Percentiles rank a stretch among this genome's conserved stretches.
Conservation (phyloP, 352 stramenopile species). For the Globisporangium iwayamae region DNA sequence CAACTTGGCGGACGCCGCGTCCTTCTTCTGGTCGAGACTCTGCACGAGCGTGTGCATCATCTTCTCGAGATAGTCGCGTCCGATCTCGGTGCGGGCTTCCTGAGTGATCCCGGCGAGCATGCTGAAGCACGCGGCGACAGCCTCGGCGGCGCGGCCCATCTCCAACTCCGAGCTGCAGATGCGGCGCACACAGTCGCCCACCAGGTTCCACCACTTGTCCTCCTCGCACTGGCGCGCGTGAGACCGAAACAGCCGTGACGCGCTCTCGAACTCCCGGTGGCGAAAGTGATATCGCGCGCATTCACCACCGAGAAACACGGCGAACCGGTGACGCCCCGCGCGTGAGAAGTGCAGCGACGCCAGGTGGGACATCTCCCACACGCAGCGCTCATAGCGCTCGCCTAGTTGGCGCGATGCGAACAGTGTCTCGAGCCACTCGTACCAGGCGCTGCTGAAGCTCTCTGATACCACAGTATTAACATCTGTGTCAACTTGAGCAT, state of each 20-base stretch:
- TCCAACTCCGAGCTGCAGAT: conserved; percentile 60
- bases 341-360: conserved; percentile 74
- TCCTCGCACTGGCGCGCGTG: conserved; percentile 69
- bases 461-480: conserved; percentile 6
- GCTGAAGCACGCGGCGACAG: conserved; percentile 56
- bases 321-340: conserved; percentile 68
- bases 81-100: conserved; percentile 41
- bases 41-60: conserved; percentile 48
- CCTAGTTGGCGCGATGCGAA: conserved; percentile 27
- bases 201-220: conserved; percentile 73
- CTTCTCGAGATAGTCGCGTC: conserved; percentile 41
- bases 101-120: conserved; percentile 48
- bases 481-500: neutral
- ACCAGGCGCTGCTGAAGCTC: conserved; percentile 35
- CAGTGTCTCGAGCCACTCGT: conserved; percentile 41
- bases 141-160: conserved; percentile 47
- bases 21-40: conserved; percentile 25
- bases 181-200: conserved; percentile 41
- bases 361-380: conserved; percentile 72
- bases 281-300: conserved; percentile 63
- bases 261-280: conserved; percentile 56
- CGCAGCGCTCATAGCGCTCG: conserved; percentile 45
- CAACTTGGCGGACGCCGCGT: conserved; percentile 19
- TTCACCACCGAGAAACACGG: conserved; percentile 69
- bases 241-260: conserved; percentile 59